phyloP scores from a whole-genome alignment of 108 stramenopile genomes.

The Seminavis robusta region DNA sequence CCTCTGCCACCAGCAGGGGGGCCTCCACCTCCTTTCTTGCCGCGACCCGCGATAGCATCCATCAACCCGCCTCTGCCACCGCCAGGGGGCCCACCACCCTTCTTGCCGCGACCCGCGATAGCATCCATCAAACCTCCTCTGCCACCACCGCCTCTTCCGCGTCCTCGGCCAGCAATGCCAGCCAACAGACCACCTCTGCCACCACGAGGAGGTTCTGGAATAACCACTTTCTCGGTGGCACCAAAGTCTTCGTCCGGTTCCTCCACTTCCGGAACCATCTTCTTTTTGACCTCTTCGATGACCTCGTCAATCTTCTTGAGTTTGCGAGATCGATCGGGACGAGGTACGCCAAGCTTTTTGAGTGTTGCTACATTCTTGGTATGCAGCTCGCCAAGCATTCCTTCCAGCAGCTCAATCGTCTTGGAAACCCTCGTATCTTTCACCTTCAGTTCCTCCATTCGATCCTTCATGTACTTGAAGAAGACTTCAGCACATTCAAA shows the following conservation, averaged over 20 bases:
- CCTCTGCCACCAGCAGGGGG: too few species aligned
- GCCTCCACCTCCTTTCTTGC: constrained; percentile 23
- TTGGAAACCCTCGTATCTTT: constrained; percentile 42
- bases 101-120: constrained; percentile 13
- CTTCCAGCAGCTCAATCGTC: constrained; percentile 35
- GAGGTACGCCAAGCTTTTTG: constrained; percentile 19
- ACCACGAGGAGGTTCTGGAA: not conserved
- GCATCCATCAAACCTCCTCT: constrained; percentile 24
- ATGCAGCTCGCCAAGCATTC: constrained; percentile 29
- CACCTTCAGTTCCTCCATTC: constrained; percentile 27
- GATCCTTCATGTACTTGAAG: constrained; percentile 27
- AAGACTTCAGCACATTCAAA: constrained; percentile 29
- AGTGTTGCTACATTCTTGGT: constrained; percentile 36
- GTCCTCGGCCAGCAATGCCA: constrained; percentile 7
- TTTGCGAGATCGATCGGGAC: constrained; percentile 32
- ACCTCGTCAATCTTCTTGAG: constrained; percentile 29
- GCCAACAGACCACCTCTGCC: constrained; percentile 12
- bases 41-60: constrained; percentile 41
- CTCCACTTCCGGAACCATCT: constrained; percentile 16
- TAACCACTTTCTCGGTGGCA: not conserved
- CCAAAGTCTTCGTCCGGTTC: constrained; percentile 17
- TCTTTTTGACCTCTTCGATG: constrained; percentile 36
- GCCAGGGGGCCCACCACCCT: constrained; percentile 11
- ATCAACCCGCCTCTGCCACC: constrained; percentile 48
- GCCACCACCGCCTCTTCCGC: constrained; percentile 24